Percentiles rank a stretch among this genome's conserved stretches.
Conservation (phyloP, 2,329 filamentous ascomycete species). For the Apiospora arundinis region DNA sequence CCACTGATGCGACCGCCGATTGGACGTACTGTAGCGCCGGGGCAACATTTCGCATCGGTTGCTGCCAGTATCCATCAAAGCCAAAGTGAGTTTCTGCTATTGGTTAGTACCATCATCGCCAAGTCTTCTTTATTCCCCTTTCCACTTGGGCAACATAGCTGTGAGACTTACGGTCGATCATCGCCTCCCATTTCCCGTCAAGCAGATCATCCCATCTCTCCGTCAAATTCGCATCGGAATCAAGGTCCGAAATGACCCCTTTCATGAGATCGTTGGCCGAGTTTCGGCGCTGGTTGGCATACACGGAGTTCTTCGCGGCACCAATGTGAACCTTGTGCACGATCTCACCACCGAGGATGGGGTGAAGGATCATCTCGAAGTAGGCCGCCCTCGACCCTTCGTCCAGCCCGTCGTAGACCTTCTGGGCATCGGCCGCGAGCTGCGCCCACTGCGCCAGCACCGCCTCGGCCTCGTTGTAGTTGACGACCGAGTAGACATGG, state of each 20-base stretch:
- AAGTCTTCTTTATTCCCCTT: not conserved
- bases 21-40: constrained; percentile 68
- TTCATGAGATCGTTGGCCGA: constrained; percentile 58
- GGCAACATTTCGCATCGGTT: constrained; percentile 73
- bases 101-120: constrained; percentile 12
- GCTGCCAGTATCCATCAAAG: constrained; percentile 67
- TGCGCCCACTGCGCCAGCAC: constrained; percentile 60
- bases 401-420: constrained; percentile 60
- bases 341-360: constrained; percentile 61
- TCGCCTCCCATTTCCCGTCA: constrained; percentile 67
- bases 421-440: constrained; percentile 59
- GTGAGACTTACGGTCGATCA: constrained; percentile 58
- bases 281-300: constrained; percentile 57
- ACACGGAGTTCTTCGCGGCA: constrained; percentile 56
- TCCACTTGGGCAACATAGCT: not conserved
- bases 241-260: constrained; percentile 58
- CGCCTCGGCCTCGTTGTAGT: constrained; percentile 66
- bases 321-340: constrained; percentile 59
- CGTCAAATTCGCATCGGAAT: constrained; percentile 63
- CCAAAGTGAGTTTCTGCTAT: constrained; percentile 57
- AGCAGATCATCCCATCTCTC: constrained; percentile 63
- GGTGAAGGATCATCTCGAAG: constrained; percentile 67
- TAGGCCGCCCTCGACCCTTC: constrained; percentile 60
- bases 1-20: constrained; percentile 60
- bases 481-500: constrained; percentile 61